A percentile compares a stretch with the other conserved stretches of the same genome.
phyloP scores from a whole-genome alignment of 2,329 filamentous ascomycete species.

The Verticillium zaregamsianum region DNA sequence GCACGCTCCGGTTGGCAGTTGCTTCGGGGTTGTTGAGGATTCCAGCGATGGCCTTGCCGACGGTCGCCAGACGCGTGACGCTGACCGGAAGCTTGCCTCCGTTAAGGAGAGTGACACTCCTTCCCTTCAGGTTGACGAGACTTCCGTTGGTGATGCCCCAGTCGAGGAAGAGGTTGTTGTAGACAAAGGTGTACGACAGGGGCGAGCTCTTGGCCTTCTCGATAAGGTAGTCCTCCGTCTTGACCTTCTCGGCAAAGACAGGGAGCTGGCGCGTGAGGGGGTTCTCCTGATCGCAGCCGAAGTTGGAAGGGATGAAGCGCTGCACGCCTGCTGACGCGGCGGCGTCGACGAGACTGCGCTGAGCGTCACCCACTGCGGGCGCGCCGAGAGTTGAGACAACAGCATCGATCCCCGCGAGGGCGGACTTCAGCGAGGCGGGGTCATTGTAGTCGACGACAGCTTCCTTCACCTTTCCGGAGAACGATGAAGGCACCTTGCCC shows the following conservation, averaged over 20 bases:
- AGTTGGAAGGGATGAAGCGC: conserved; percentile 47
- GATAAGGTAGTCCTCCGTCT: conserved; percentile 32
- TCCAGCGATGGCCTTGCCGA: not conserved
- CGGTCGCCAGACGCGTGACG: not conserved
- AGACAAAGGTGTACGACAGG: conserved; percentile 52
- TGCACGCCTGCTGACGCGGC: conserved; percentile 54
- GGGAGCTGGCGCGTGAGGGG: conserved; percentile 37
- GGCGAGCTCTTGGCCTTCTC: conserved; percentile 32
- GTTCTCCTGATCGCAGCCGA: conserved; percentile 43
- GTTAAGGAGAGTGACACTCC: not conserved
- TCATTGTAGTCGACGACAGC: conserved; percentile 4
- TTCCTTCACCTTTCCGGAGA: conserved; percentile 1
- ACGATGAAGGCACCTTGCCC: conserved; percentile 10
- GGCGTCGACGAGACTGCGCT: conserved; percentile 40
- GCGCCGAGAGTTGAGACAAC: conserved; percentile 46
- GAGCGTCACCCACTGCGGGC: conserved; percentile 29
- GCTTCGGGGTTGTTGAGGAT: conserved; percentile 35
- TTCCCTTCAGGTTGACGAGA: not conserved
- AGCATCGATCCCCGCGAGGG: conserved; percentile 54
- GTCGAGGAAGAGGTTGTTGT: conserved; percentile 55
- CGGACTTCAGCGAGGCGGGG: conserved; percentile 32
- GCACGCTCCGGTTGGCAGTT: conserved; percentile 50
- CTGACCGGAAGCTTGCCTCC: not conserved
- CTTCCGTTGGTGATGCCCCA: conserved; percentile 36
- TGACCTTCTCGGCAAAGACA: conserved; percentile 47